Evolutionary conservation across 2,329 filamentous ascomycete species (phyloP), one percentile per base, ranked within the genome.

Genomic region (Colletotrichum sublineola): DNA sequence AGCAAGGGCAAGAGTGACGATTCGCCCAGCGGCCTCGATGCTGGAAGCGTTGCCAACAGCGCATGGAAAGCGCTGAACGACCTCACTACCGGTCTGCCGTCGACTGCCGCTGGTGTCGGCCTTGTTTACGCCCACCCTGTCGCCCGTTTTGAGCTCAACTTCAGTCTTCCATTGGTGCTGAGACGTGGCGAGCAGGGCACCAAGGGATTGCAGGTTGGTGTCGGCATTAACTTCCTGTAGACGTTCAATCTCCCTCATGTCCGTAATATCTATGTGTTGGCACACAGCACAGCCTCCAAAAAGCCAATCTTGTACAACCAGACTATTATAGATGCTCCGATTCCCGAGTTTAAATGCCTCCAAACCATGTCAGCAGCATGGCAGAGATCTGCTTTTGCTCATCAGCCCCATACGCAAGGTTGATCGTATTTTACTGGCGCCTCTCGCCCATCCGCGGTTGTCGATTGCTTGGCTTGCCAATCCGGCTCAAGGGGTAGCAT

Each of bases 91-190:
- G 94, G 94, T 5, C 82, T 95, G 38, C 96, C 96, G 0, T 98
- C 94, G 80, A 86, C 95, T 44, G 93, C 96, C 2, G 96, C 94
- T 1, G 96, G 96, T 36, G 84, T 98, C 15, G 96, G 96, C 0
- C 84, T 99, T 31, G 95, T 99, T 1, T 99, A 99, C 80, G 96
- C 95, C 4, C 96, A 98, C 79, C 95, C 95, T 0, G 92, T 96
- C 29, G 96, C 96, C 14, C 86, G 96, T 68, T 98, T 99, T 75
- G 96, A 99, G 85, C 86, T 99, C 76, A 99, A 99, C 83, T 97
- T 99, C 80, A 95, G 93, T 77, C 82, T 99, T 76, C 96, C 96
- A 1, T 81, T 99, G 71, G 92, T 96, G 24, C 82, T 94, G 78
- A 89, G 96, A 71, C 92, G 89, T 75, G 95, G 94, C 46, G 96